Evolutionary conservation across 179 eudicot genomes (phyloP).

Genomic region (Silene coronaria): DNA sequence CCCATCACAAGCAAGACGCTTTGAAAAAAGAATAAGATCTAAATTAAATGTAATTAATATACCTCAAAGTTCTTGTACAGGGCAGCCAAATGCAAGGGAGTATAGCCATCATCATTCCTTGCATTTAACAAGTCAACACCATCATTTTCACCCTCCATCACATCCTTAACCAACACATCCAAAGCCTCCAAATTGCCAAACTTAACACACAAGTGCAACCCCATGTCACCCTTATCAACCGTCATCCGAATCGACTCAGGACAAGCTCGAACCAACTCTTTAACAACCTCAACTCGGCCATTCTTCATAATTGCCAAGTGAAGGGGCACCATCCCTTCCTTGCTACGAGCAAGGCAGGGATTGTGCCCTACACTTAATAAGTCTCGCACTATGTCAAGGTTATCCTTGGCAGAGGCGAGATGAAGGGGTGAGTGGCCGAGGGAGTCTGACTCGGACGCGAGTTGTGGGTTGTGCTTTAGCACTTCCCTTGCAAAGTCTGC

Average conservation of each 20-base stretch:
- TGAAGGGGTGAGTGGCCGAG: constrained; percentile 41
- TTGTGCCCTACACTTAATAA: constrained; percentile 18
- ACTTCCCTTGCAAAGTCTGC: constrained; percentile 28
- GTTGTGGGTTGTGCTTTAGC: constrained; percentile 28
- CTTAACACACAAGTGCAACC: constrained; percentile 42
- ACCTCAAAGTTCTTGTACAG: constrained; percentile 40
- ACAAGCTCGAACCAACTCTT: constrained; percentile 32
- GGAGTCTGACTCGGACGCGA: constrained; percentile 34
- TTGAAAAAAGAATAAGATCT: too few species aligned
- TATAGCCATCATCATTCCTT: constrained; percentile 43
- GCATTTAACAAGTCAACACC: constrained; percentile 25
- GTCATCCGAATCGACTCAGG: constrained; percentile 20
- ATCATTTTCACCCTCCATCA: constrained; percentile 7
- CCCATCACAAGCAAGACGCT: too few species aligned
- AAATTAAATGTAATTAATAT: not conserved
- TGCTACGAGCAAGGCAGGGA: constrained; percentile 21
- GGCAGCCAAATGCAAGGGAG: constrained; percentile 41
- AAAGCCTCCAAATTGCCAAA: constrained; percentile 34
- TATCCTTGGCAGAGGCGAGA: constrained; percentile 39
- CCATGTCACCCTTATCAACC: constrained; percentile 38
- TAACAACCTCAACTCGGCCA: constrained; percentile 30
- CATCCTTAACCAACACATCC: constrained; percentile 19
- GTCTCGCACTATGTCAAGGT: constrained; percentile 21
- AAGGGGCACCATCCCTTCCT: constrained; percentile 36
- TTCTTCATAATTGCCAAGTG: constrained; percentile 44